Evolutionary conservation across 1,284 basidiomycete genomes (phyloP), one percentile per base, ranked within the genome.

Genomic region (Boletus semigastroideus): DNA sequence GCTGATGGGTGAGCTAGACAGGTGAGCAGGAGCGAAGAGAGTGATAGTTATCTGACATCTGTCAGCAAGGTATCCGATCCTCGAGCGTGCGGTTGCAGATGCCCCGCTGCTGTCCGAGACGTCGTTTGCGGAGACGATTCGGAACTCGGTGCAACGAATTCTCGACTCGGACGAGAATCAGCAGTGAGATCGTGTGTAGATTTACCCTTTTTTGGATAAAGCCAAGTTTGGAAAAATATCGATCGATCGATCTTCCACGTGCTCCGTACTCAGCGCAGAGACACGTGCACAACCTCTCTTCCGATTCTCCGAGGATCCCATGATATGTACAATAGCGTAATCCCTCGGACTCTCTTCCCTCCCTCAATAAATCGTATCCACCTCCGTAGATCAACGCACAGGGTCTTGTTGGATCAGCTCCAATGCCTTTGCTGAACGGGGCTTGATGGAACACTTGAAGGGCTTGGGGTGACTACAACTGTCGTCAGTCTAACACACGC

Each of bases 1-100:
- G 57, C 69, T 90, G 13, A 76, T 84, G 73, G 83, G 86, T 45
- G 86, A 90, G 63, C 73, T 90, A 34, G 84, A 87, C 65, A 78
- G 87, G 86, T 84, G 48, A 49, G 69, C 49, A 34, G 17, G 33
- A 30, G 30, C 1, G 4, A 2, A 12, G 27, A 19, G n/a, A 14
- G 1, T 50, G 17, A 19, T 22, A 22, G 27, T 39, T 4, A 8
- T 5, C 17, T 28, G 16, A 12, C 2, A 4, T 1, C 19, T 12
- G 11, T 20, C 12, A 4, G 5, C 30, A 46, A 61, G 55, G 33
- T 56, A 58, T 45, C 59, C 61, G 14, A 55, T 58, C 19, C 76
- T 88, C 11, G 84, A 86, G 54, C 80, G 83, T 14, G 82, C 85
- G 4, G 78, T 83, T 2, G 73, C 74, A 22, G 84, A 85, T 39